Conservation (phyloP, 2,329 filamentous ascomycete genomes). For the Penicillium hesseltinei region DNA sequence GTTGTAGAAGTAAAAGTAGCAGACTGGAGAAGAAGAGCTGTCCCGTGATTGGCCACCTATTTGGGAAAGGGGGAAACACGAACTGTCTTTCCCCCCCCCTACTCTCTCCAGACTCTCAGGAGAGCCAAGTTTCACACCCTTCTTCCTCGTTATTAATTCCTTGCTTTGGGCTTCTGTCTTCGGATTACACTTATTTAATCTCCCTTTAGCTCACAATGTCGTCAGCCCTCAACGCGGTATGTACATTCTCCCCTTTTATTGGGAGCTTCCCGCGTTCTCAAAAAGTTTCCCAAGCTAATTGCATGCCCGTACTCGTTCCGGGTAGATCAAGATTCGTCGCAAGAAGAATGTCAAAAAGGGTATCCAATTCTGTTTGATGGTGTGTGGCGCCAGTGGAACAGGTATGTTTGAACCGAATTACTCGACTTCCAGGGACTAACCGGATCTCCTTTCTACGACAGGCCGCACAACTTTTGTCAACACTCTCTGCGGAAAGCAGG, state of each 20-base stretch:
- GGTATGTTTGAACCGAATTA: conserved; percentile 54
- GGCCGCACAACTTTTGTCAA: conserved; percentile 99
- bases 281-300: conserved; percentile 21
- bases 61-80: conserved; percentile 33
- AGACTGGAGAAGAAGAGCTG: conserved; percentile 20
- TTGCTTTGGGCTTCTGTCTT: conserved; percentile 22
- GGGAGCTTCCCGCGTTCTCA: conserved; percentile 17
- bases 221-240: conserved; percentile 54
- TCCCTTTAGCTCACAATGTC: conserved; percentile 47
- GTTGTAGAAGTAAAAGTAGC: conserved; percentile 2
- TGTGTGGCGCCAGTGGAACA: conserved; percentile 97
- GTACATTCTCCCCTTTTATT: conserved; percentile 33
- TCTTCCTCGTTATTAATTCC: conserved; percentile 19
- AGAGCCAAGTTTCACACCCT: conserved; percentile 27
- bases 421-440: background rate
- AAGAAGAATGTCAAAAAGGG: conserved; percentile 99
- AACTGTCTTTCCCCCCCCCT: conserved; percentile 27
- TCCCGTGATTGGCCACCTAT: conserved; percentile 27
- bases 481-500: conserved; percentile 93
- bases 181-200: conserved; percentile 20
- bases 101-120: conserved; percentile 26
- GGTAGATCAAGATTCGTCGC: conserved; percentile 88
- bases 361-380: conserved; percentile 99
- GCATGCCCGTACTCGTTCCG: conserved; percentile 22
- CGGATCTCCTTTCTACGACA: conserved; percentile 38